Conservation (phyloP, 305 asterid genomes). For the Fraxinus latifolia region DNA sequence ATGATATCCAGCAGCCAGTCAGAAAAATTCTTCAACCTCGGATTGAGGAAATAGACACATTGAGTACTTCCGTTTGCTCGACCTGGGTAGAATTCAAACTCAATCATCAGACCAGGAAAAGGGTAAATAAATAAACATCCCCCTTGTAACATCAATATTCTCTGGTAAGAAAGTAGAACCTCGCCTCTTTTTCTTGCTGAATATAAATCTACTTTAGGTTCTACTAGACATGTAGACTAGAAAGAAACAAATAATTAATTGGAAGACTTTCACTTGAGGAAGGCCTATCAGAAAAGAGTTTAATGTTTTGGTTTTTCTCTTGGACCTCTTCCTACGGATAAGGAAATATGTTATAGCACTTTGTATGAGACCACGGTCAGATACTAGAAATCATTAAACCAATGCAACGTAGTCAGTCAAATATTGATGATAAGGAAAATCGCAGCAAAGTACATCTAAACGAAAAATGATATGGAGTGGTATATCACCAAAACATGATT, state of each 20-base stretch:
- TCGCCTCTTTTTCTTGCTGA: neutral
- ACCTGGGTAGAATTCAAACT: slow-evolving; percentile 33
- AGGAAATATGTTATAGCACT: neutral
- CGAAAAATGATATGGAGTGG: neutral
- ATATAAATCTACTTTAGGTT: neutral
- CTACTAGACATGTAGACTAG: neutral
- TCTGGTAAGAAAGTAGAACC: neutral
- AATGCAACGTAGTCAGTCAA: neutral
- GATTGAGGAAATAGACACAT: slow-evolving; percentile 74
- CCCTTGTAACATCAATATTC: neutral
- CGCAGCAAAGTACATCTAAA: neutral
- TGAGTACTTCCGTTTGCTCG: slow-evolving; percentile 44
- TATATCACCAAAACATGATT: neutral
- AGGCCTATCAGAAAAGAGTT: neutral
- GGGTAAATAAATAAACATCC: neutral
- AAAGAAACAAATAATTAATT: neutral
- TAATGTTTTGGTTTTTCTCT: neutral
- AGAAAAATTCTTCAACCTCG: slow-evolving; percentile 82
- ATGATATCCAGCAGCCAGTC: slow-evolving; percentile 95
- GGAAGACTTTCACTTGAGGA: neutral
- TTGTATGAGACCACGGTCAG: neutral
- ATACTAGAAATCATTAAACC: neutral
- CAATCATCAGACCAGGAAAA: slow-evolving; percentile 3
- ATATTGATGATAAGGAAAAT: neutral
- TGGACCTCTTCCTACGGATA: neutral